phyloP scores from a whole-genome alignment of 352 stramenopile genomes.

The Pythium dissotocum region DNA sequence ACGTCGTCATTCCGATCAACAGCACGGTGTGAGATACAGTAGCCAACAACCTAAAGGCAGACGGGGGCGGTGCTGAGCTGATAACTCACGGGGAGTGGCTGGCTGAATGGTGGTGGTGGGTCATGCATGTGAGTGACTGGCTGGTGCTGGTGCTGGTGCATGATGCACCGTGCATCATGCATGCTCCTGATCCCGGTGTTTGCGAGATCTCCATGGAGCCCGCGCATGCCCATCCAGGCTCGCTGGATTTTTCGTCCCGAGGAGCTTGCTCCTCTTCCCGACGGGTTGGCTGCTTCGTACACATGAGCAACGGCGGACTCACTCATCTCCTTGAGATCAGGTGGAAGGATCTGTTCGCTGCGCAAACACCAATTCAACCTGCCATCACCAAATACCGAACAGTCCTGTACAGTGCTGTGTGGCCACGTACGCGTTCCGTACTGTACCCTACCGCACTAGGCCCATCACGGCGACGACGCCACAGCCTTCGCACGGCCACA shows the following conservation, averaged over 20 bases:
- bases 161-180: no score
- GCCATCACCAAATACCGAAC: not conserved
- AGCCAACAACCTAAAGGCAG: not conserved
- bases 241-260: not conserved
- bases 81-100: not conserved
- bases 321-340: not conserved
- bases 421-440: not conserved
- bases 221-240: no score
- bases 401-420: no score
- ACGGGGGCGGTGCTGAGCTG: not conserved
- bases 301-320: not conserved
- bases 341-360: not conserved
- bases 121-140: no score
- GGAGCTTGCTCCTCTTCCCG: not conserved
- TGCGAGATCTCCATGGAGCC: not conserved
- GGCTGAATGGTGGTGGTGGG: no score
- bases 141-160: not conserved
- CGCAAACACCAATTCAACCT: not conserved
- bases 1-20: not conserved
- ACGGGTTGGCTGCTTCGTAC: not conserved
- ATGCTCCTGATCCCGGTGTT: not conserved
- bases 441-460: not conserved
- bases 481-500: not conserved
- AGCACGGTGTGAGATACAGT: no score
- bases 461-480: not conserved